Evolutionary conservation across 2,329 filamentous ascomycete genomes (phyloP), one percentile per base, ranked within the genome.

Genomic region (Colletotrichum limetticola): DNA sequence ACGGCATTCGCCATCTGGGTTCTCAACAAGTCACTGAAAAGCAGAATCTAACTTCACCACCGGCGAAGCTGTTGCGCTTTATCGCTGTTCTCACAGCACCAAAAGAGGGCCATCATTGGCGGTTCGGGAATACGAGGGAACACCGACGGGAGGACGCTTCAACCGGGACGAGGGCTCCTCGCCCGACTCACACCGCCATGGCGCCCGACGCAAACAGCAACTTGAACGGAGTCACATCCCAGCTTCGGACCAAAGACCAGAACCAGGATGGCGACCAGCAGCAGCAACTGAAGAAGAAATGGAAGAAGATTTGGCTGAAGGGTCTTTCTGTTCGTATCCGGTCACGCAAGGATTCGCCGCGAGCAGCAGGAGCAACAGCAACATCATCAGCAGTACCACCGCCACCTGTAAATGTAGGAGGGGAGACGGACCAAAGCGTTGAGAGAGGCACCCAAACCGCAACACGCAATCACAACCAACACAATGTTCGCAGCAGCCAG

Each of bases 371-470:
- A 59, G 59, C 37, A 32, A 24, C 6, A 9, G 14, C 22, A 5
- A n/a, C 19, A 14, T 1, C 37, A 42, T 57, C 4, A 55, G 24
- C n/a, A 42, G 14, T 14, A 42, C 37, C 35, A 42, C 35, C 14
- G 0, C 37, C 37, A 42, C 16, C 14, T 19, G 5, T 11, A 35
- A 35, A 35, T 35, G 32, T 5, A 16, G 28, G 37, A 22, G 19
- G 26, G 28, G 26, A 7, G n/a, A 12, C n/a, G 12, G 66, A 24
- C 24, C 53, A n/a, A 64, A 55, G 53, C 42, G 26, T 67, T 16
- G 67, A 71, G 49, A 67, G 68, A 68, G 68, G 58, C 61, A 74
- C 71, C 61, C 68, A 71, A 56, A 71, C 71, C 32, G 61, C 56
- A 19, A 16, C n/a, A 12, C 37, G 14, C 14, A 24, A 19, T 7